Evolutionary conservation across 305 asterid genomes (phyloP), one percentile per base, ranked within the genome.

Genomic region (Ajuga reptans): DNA sequence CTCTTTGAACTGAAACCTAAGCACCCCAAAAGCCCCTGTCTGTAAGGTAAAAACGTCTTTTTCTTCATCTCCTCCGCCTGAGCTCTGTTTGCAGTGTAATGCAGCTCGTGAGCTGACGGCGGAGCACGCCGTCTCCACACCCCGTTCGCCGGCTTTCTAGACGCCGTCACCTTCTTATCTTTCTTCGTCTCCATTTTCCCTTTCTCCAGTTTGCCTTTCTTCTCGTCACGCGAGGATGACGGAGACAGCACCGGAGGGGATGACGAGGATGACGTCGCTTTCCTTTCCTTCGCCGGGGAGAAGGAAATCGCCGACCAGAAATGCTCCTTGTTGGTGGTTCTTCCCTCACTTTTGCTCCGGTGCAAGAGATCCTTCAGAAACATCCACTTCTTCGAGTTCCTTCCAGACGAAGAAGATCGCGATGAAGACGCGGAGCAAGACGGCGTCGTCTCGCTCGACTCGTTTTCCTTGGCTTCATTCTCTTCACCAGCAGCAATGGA

Each of bases 1-100:
- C 84, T 78, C 77, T 83, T 83, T 46, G 87, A 83, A 45, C 80
- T 80, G 68, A 83, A 81, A 34, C 86, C 83, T 12, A 84, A 78
- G 84, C 86, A 83, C 11, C 90, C 83, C 12, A 81, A 50, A 41
- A 84, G 54, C 31, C 90, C 85, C 45, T 83, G 86, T 71, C 81
- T 57, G 82, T 86, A 86, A 3, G 92, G 90, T 60, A 86, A 75
- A 69, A 82, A 84, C 24, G 92, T 86, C 85, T 85, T 83, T 69
- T 77, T 84, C 84, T 80, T 86, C 88, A 84, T 78, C 88, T 84
- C 92, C 75, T 86, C 92, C 8, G 89, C 83, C 54, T 78, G 76
- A 58, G 88, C 86, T 79, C 85, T 62, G 65, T 83, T 83, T 29
- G 84, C 79, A 2, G 89, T 82, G 83, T 84, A 86, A 68, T 82